Percentiles rank a stretch among this genome's conserved stretches.
Conservation (phyloP, 495 filamentous ascomycete genomes). For the Collariella sp. region DNA sequence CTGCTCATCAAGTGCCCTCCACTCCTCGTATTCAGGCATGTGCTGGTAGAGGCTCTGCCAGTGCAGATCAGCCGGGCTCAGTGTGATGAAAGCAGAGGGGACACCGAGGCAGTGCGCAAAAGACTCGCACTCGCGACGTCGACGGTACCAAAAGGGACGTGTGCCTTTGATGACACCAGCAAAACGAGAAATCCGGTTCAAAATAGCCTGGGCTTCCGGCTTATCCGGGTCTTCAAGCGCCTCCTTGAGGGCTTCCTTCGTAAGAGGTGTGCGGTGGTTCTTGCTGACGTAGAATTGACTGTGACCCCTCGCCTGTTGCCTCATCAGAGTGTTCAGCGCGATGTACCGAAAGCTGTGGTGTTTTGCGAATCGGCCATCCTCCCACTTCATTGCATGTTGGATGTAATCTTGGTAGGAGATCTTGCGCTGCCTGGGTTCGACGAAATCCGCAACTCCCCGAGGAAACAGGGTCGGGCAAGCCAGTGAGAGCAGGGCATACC, state of each 20-base stretch:
- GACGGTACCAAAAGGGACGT: neutral
- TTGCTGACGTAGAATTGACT: neutral
- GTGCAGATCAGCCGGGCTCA: slow-evolving; percentile 1
- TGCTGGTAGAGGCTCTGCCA: neutral
- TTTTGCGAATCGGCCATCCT: neutral
- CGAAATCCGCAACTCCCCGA: neutral
- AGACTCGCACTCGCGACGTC: neutral
- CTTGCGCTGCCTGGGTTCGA: neutral
- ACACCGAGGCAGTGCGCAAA: neutral
- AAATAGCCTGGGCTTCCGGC: neutral
- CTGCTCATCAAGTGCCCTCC: neutral
- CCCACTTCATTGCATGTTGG: neutral
- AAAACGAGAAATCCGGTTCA: neutral
- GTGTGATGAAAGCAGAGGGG: neutral
- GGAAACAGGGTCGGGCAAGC: neutral
- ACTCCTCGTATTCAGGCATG: neutral
- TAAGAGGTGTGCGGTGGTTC: neutral
- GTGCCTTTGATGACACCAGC: neutral
- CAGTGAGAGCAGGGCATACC: neutral
- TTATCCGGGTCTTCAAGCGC: neutral
- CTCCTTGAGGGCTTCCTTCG: neutral
- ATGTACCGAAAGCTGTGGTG: slow-evolving; percentile 2
- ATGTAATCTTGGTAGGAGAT: slow-evolving; percentile 1
- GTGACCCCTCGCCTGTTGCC: neutral
- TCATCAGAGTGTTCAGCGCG: neutral